A percentile compares a stretch with the other conserved stretches of the same genome.
These are phyloP conservation scores for Didymella keratinophila DNA, from an alignment of 2,329 filamentous ascomycete genomes.

Conservation along the genomic window DNA sequence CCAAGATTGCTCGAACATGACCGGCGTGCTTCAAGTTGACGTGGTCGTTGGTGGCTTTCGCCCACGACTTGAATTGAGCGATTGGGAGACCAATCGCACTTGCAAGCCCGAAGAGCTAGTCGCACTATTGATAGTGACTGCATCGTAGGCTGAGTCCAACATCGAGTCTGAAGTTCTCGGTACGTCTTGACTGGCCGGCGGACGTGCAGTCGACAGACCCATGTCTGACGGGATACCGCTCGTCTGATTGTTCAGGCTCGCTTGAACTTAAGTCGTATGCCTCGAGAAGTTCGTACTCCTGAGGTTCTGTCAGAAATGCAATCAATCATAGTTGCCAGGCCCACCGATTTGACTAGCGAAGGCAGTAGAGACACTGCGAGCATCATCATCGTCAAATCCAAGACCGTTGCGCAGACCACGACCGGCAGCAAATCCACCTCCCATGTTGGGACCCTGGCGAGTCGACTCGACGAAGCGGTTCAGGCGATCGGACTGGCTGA, in stretches of 20 bases:
- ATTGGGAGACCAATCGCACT: neutral
- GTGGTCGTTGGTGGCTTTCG: neutral
- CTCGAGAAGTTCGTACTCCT: constrained; percentile 13
- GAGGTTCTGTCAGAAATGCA: constrained; percentile 11
- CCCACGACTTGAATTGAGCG: neutral
- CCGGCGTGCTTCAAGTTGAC: neutral
- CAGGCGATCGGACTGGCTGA: constrained; percentile 87
- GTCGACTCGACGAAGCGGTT: constrained; percentile 93
- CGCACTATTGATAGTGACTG: constrained; percentile 10
- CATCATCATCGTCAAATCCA: constrained; percentile 80
- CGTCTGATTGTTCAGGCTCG: neutral
- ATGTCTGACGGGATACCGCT: constrained; percentile 5
- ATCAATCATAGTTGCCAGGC: constrained; percentile 65
- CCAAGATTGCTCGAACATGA: constrained; percentile 1
- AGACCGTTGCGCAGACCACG: constrained; percentile 52
- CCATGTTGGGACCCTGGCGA: constrained; percentile 64
- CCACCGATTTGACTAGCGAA: constrained; percentile 96
- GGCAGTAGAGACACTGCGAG: constrained; percentile 93
- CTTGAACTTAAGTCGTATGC: constrained; percentile 8
- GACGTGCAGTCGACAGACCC: neutral
- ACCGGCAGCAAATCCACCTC: constrained; percentile 52
- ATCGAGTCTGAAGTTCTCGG: constrained; percentile 5
- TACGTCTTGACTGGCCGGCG: neutral
- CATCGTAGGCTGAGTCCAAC: constrained; percentile 13
- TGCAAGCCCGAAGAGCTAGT: neutral